Evolutionary conservation across 1,284 basidiomycete species (phyloP), one percentile per base, ranked within the genome.

Genomic region (Anthracocystis walkeri): DNA sequence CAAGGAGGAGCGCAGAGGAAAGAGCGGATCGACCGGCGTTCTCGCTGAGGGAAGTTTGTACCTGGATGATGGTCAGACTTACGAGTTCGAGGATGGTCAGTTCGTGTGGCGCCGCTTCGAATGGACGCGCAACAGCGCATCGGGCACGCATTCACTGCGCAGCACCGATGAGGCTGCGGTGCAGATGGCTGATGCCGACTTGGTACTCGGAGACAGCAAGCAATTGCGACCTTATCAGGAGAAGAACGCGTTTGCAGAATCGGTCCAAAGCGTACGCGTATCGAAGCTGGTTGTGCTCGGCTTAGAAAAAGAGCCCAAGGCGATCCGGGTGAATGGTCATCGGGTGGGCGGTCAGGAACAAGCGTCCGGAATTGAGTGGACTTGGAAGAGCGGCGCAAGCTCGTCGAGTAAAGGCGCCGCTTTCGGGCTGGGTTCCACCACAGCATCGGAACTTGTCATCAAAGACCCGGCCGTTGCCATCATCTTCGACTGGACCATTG

Each of bases 21-120:
- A 62, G 55, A 61, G 46, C 35, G 65, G 53, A 21, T 50, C 46
- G 33, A 44, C 31, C 3, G 55, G 62, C 14, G 45, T 80, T 2
- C 58, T 75, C 4, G 95, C 95, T 0, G 83, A 84, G 3, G 96
- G 96, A 38, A 92, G 95, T 84, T 88, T 99, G 41, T 99, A 99
- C 86, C 89, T 97, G 59, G 97, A 99, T 85, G 97, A 99, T 81
- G 96, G 97, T 7, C 92, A 92, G 73, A 91, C 92, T 0, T 98
- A 91, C 86, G 88, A 89, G 1, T 91, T 95, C 86, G 87, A 90
- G 75, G 81, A 89, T 6, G 95, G 96, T 35, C 88, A 94, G 54
- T 91, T 93, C 82, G 88, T 97, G 56, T 95, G 83, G 80, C 75
- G 82, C 41, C 67, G 69, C 8, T 81, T 84, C 56, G 61, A 65